These are phyloP conservation scores for Penicillium lagena DNA, from an alignment of 495 filamentous ascomycete species.

Conservation along the genomic window DNA sequence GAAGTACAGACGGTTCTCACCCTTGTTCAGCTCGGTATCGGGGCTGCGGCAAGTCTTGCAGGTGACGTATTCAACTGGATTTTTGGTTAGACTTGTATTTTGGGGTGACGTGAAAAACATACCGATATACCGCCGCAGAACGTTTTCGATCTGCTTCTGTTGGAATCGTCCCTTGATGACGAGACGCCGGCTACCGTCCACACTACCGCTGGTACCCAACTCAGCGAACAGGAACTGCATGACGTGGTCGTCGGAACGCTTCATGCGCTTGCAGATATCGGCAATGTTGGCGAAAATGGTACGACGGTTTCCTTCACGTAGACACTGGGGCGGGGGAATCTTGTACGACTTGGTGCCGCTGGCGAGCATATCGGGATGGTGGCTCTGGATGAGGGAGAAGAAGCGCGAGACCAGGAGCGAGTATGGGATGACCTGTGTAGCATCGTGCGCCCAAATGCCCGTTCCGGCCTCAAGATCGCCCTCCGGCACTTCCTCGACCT, in stretches of 20 bases:
- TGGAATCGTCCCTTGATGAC: conserved; percentile 99
- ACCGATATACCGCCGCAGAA: conserved; percentile 90
- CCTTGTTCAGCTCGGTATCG: conserved; percentile 95
- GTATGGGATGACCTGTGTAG: conserved; percentile 71
- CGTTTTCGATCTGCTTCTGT: conserved; percentile 96
- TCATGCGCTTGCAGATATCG: conserved; percentile 91
- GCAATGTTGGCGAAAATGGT: conserved; percentile 98
- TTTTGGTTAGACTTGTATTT: conserved; percentile 5
- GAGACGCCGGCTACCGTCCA: conserved; percentile 85
- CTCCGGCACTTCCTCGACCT: conserved; percentile 44
- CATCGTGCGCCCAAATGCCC: conserved; percentile 86
- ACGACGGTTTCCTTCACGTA: conserved; percentile 99
- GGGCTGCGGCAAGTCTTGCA: conserved; percentile 95
- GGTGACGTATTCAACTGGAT: conserved; percentile 88
- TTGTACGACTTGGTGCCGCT: conserved; percentile 91
- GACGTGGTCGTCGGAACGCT: conserved; percentile 94
- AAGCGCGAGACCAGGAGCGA: conserved; percentile 79
- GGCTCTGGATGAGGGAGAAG: conserved; percentile 83
- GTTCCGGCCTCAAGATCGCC: conserved; percentile 88
- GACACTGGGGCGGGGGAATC: conserved; percentile 97
- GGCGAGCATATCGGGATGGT: conserved; percentile 89
- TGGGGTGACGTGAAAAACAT: conserved; percentile 20
- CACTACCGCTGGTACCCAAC: conserved; percentile 90
- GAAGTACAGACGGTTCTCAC: conserved; percentile 92
- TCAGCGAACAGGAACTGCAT: conserved; percentile 96